Conservation (phyloP, 1,139 yeast genomes). For the Diutina siamensis region DNA sequence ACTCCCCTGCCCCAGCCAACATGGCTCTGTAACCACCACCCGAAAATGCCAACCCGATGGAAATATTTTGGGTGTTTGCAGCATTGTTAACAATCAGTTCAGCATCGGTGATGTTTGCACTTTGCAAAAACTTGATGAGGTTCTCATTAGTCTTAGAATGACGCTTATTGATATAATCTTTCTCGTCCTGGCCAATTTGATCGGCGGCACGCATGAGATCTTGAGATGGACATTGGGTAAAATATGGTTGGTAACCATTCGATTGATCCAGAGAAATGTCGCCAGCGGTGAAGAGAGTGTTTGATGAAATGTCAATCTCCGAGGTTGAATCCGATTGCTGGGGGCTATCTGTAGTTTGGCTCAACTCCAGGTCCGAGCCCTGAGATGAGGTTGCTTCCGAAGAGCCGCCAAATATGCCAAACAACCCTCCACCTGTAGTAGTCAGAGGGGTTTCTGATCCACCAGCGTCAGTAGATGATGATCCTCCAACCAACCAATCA, state of each 20-base stretch:
- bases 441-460: too few species aligned
- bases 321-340: not conserved
- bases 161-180: constrained; percentile 32
- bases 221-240: constrained; percentile 40
- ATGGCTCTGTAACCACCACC: constrained; percentile 94
- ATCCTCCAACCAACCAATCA: not conserved
- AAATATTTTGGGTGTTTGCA: constrained; percentile 17
- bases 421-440: not conserved
- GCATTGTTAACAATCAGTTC: constrained; percentile 22
- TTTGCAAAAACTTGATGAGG: constrained; percentile 41
- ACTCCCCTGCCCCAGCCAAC: constrained; percentile 81
- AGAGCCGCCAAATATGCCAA: not conserved
- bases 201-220: constrained; percentile 20
- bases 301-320: not conserved
- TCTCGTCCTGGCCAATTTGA: constrained; percentile 18
- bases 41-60: constrained; percentile 65
- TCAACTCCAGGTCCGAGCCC: too few species aligned
- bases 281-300: not conserved
- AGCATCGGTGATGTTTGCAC: constrained; percentile 43
- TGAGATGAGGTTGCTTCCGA: not conserved
- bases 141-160: constrained; percentile 42
- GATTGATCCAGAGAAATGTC: constrained; percentile 14
- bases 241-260: constrained; percentile 55
- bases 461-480: not conserved
- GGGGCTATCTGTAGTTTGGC: too few species aligned